Evolutionary conservation across 2,329 filamentous ascomycete genomes (phyloP).

Genomic region (Chrysoporthe cubensis): DNA sequence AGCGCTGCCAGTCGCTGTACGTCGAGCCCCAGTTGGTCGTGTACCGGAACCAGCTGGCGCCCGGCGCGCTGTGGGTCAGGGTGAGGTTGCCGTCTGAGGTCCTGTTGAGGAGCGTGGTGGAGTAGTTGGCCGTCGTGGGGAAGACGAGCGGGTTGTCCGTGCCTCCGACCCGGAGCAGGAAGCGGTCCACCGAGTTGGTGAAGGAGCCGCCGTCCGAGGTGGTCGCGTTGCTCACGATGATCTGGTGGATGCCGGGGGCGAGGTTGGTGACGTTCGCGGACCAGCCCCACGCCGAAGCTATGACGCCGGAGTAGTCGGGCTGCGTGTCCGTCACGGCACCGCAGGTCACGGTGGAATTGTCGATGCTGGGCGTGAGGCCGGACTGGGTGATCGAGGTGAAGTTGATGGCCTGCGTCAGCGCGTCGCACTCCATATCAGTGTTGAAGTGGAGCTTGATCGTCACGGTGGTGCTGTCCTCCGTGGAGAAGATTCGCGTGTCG

Average conservation of each 20-base stretch:
- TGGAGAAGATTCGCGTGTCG: slow-evolving; percentile 60
- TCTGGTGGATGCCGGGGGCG: slow-evolving; percentile 61
- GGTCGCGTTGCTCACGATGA: slow-evolving; percentile 59
- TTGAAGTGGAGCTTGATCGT: slow-evolving; percentile 60
- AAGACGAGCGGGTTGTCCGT: slow-evolving; percentile 63
- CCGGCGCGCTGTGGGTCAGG: slow-evolving; percentile 60
- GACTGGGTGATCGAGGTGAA: slow-evolving; percentile 56
- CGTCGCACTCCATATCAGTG: slow-evolving; percentile 58
- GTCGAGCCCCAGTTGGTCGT: slow-evolving; percentile 63
- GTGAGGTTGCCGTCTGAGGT: slow-evolving; percentile 43
- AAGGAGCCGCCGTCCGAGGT: slow-evolving; percentile 42
- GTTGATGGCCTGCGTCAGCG: slow-evolving; percentile 51
- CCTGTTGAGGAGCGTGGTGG: slow-evolving; percentile 50
- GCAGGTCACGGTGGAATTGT: slow-evolving; percentile 19
- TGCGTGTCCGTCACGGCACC: slow-evolving; percentile 26
- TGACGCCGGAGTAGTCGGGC: slow-evolving; percentile 49
- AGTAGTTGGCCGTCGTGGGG: slow-evolving; percentile 55
- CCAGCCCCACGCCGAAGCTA: slow-evolving; percentile 58
- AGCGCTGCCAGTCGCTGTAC: slow-evolving; percentile 62
- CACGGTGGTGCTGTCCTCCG: slow-evolving; percentile 40
- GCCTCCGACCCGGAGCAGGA: slow-evolving; percentile 60
- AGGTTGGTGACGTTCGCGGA: slow-evolving; percentile 39
- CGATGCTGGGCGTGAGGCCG: slow-evolving; percentile 19
- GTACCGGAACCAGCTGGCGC: slow-evolving; percentile 64
- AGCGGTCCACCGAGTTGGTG: slow-evolving; percentile 59